Percentiles rank a stretch among this genome's conserved stretches.
Conservation (phyloP, 495 filamentous ascomycete genomes). For the Neurospora cerealis region DNA sequence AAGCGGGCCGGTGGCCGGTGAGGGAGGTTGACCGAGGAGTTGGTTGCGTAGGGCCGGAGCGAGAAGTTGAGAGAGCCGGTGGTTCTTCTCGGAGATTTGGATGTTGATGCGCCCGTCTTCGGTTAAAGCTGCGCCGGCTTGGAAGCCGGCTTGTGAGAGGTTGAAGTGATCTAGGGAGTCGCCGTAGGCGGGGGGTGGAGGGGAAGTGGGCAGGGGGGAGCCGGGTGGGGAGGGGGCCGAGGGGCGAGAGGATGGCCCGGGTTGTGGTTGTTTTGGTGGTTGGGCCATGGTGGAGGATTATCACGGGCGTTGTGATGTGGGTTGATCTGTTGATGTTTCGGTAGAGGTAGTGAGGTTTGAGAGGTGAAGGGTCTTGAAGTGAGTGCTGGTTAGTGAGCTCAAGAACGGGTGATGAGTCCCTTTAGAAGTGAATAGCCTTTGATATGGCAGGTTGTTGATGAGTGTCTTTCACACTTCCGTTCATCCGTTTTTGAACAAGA, state of each 20-base stretch:
- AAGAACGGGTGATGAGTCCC: background rate
- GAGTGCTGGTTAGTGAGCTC: background rate
- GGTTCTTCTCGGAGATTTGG: conserved; percentile 57
- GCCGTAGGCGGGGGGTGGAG: conserved; percentile 34
- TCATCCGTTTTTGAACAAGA: background rate
- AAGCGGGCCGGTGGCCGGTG: conserved; percentile 25
- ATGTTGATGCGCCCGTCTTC: conserved; percentile 66
- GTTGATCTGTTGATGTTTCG: background rate
- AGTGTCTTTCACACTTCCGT: background rate
- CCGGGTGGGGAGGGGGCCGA: background rate
- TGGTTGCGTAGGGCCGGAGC: conserved; percentile 55
- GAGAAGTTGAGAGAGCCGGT: conserved; percentile 53
- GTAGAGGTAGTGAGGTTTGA: background rate
- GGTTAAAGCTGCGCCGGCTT: conserved; percentile 36
- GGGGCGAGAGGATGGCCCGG: background rate
- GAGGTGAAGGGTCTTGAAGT: background rate
- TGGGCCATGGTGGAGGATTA: background rate
- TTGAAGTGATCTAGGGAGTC: conserved; percentile 34
- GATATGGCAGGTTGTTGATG: background rate
- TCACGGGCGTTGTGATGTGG: background rate
- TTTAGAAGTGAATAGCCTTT: background rate
- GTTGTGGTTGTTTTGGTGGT: background rate
- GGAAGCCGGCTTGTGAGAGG: conserved; percentile 38
- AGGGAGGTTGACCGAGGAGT: conserved; percentile 30
- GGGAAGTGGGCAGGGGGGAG: background rate